A percentile compares a stretch with the other conserved stretches of the same genome.
These are phyloP conservation scores for Chaetomiaceae sp. DNA, from an alignment of 2,329 filamentous ascomycete species.

Conservation along the genomic window DNA sequence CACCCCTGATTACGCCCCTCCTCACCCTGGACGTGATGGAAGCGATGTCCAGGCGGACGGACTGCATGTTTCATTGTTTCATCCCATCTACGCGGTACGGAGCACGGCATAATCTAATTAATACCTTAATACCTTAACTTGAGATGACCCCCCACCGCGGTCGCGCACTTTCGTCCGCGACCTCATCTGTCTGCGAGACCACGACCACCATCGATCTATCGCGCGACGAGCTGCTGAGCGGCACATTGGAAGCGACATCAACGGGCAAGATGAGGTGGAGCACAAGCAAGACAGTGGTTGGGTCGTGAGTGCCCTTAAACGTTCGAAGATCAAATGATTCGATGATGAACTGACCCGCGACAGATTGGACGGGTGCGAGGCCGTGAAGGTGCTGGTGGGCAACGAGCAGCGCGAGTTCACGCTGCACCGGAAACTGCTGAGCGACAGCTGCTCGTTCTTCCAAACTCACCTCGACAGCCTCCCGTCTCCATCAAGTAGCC, in stretches of 20 bases:
- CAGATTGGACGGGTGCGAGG: slow-evolving; percentile 21
- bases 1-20: too few relatives aligned
- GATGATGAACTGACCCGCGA: background rate
- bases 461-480: slow-evolving; percentile 38
- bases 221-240: too few relatives aligned
- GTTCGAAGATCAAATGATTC: background rate
- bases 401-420: slow-evolving; percentile 27
- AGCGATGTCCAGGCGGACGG: too few relatives aligned
- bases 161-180: too few relatives aligned
- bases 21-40: too few relatives aligned
- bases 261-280: slow-evolving; percentile 19
- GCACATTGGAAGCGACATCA: background rate
- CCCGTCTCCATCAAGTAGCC: slow-evolving; percentile 11
- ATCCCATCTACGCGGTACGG: too few relatives aligned
- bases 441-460: slow-evolving; percentile 44
- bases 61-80: too few relatives aligned
- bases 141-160: too few relatives aligned
- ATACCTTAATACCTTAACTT: too few relatives aligned
- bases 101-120: too few relatives aligned
- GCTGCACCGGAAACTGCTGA: slow-evolving; percentile 36
- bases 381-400: slow-evolving; percentile 29
- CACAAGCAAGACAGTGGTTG: slow-evolving; percentile 13
- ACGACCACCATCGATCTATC: too few relatives aligned
- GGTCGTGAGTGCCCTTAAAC: slow-evolving; percentile 14
- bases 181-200: too few relatives aligned